A percentile compares a stretch with the other conserved stretches of the same genome.
phyloP scores from a whole-genome alignment of 2,329 filamentous ascomycete species.

The Sclerotinia nivalis region DNA sequence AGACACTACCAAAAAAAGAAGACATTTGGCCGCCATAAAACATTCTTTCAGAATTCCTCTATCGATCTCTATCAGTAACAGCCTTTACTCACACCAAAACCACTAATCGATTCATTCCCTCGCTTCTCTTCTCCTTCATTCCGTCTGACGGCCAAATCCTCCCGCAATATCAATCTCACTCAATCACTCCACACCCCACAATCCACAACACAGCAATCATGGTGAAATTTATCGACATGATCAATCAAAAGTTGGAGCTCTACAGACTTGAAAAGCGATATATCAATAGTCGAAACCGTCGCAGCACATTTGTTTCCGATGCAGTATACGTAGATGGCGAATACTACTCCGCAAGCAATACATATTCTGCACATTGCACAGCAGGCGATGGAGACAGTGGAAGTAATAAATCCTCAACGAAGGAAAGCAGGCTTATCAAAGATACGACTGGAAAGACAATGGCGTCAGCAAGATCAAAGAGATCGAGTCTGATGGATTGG shows the following conservation, averaged over 20 bases:
- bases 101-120: background rate
- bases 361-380: constrained; percentile 19
- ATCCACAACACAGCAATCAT: constrained; percentile 29
- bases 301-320: constrained; percentile 84
- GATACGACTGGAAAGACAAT: constrained; percentile 22
- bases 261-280: constrained; percentile 95
- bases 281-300: constrained; percentile 81
- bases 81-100: background rate
- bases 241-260: constrained; percentile 76
- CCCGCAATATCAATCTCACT: constrained; percentile 4
- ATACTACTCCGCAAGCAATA: constrained; percentile 51
- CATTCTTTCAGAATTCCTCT: background rate
- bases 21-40: background rate
- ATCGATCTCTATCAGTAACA: background rate
- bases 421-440: constrained; percentile 12
- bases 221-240: constrained; percentile 55
- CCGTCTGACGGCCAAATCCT: background rate
- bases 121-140: constrained; percentile 10
- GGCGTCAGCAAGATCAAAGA: constrained; percentile 17
- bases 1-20: background rate
- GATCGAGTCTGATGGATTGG: constrained; percentile 24
- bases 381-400: constrained; percentile 21
- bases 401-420: constrained; percentile 17
- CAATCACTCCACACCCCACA: constrained; percentile 1
- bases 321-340: constrained; percentile 94